Evolutionary conservation across 2,329 filamentous ascomycete species (phyloP).

Genomic region (Colletotrichum costaricense): DNA sequence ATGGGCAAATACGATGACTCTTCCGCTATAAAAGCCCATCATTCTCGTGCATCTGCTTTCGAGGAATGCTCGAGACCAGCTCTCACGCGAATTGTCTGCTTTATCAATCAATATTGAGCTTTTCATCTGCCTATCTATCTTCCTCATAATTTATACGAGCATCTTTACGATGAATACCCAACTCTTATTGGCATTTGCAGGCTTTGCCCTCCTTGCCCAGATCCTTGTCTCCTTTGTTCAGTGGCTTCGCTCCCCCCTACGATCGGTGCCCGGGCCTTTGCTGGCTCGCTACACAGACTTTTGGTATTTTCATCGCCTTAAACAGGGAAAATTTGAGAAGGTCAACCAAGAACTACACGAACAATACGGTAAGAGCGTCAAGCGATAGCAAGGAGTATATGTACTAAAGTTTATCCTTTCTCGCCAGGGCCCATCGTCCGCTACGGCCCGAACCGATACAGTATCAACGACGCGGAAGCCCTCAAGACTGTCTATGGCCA

Average conservation of each 20-base stretch:
- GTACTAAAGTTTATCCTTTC: neutral
- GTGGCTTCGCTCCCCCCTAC: slow-evolving; percentile 38
- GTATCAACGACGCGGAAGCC: slow-evolving; percentile 53
- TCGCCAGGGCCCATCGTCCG: slow-evolving; percentile 53
- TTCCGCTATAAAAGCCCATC: neutral
- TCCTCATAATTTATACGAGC: neutral
- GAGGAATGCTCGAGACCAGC: neutral
- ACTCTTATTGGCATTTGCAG: neutral
- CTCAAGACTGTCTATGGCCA: slow-evolving; percentile 49
- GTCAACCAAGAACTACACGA: slow-evolving; percentile 44
- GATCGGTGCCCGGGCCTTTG: slow-evolving; percentile 42
- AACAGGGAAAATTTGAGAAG: slow-evolving; percentile 42
- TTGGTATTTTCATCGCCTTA: slow-evolving; percentile 44
- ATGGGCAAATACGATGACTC: no score
- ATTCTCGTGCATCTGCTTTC: neutral
- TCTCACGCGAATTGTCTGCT: neutral
- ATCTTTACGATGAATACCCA: neutral
- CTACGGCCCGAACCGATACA: slow-evolving; percentile 60
- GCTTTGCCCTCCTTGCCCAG: neutral
- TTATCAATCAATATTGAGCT: neutral
- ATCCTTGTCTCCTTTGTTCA: neutral
- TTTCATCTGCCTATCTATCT: neutral
- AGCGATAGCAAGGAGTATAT: neutral
- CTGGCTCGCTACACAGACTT: slow-evolving; percentile 42
- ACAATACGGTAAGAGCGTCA: slow-evolving; percentile 41